Percentiles rank a stretch among this genome's conserved stretches.
These are phyloP conservation scores for Naganishia liquefaciens DNA, from an alignment of 1,284 basidiomycete species.

Conservation along the genomic window DNA sequence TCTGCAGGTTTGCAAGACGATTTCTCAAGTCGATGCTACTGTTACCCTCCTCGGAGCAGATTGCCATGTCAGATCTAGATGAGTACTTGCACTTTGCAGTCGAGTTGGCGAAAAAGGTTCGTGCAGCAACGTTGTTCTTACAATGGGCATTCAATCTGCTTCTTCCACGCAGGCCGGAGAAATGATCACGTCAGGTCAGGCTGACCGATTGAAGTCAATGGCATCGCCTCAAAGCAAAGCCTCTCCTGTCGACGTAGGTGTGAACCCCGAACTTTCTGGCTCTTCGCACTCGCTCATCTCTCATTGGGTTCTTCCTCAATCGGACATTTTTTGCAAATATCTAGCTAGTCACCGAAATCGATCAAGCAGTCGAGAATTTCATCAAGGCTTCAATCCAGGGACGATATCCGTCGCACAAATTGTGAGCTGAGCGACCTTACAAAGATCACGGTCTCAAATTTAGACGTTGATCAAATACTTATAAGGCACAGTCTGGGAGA, in stretches of 20 bases:
- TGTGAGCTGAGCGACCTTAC: conserved; percentile 44
- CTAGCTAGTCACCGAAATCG: conserved; percentile 83
- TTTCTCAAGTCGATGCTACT: too few species aligned
- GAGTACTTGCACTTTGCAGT: conserved; percentile 31
- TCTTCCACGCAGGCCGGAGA: conserved; percentile 14
- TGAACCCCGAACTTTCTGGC: not conserved
- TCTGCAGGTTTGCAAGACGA: too few species aligned
- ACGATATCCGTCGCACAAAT: conserved; percentile 74
- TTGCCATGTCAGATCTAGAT: conserved; percentile 25
- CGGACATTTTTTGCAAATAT: too few species aligned
- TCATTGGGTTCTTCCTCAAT: not conserved
- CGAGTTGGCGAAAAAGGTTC: conserved; percentile 28
- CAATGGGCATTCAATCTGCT: too few species aligned
- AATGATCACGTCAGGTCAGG: conserved; percentile 31
- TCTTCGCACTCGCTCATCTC: not conserved
- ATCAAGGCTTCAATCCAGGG: conserved; percentile 70
- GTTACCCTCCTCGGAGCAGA: too few species aligned
- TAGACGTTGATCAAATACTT: not conserved
- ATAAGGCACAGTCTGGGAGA: conserved; percentile 68
- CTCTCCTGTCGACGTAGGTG: conserved; percentile 30
- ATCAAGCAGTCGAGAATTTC: conserved; percentile 85
- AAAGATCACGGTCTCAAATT: not conserved
- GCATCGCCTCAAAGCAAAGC: conserved; percentile 19
- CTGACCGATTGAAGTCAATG: conserved; percentile 22
- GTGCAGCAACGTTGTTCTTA: not conserved